Conservation (phyloP, 2,329 filamentous ascomycete species). For the Hymenoscyphus linearis region DNA sequence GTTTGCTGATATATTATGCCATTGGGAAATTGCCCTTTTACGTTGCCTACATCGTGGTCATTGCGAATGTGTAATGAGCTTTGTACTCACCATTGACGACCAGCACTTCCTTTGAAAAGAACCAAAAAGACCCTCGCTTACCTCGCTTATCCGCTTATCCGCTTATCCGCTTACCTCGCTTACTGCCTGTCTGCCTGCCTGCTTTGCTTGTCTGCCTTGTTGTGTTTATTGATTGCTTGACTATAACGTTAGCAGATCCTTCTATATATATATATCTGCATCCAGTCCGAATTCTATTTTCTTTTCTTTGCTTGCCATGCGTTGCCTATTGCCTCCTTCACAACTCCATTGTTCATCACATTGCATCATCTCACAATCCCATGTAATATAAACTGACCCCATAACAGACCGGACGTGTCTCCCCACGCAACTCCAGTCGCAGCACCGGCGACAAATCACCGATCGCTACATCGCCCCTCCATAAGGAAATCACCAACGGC, state of each 20-base stretch:
- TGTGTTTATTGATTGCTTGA: neutral
- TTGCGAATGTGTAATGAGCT: neutral
- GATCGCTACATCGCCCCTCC: constrained; percentile 45
- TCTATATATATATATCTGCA: too few relatives aligned
- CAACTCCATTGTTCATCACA: neutral
- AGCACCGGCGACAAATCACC: constrained; percentile 18
- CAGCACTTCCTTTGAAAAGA: neutral
- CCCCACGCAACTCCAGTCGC: constrained; percentile 20
- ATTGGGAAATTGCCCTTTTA: neutral
- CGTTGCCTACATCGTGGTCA: neutral
- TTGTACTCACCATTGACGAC: neutral
- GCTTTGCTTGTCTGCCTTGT: neutral
- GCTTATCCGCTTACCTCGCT: too few relatives aligned
- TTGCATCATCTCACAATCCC: neutral
- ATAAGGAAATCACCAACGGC: constrained; percentile 25
- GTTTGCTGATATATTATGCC: constrained; percentile 1
- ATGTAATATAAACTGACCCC: neutral
- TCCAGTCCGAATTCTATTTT: neutral
- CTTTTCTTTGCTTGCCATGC: neutral
- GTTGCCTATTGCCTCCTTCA: neutral
- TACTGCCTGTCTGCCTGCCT: too few relatives aligned
- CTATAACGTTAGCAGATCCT: neutral
- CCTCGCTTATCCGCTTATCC: neutral
- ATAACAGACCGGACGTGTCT: constrained; percentile 22
- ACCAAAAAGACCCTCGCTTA: neutral